Evolutionary conservation across 768 basidiomycete species (phyloP).

Genomic region (Trametes villosa): DNA sequence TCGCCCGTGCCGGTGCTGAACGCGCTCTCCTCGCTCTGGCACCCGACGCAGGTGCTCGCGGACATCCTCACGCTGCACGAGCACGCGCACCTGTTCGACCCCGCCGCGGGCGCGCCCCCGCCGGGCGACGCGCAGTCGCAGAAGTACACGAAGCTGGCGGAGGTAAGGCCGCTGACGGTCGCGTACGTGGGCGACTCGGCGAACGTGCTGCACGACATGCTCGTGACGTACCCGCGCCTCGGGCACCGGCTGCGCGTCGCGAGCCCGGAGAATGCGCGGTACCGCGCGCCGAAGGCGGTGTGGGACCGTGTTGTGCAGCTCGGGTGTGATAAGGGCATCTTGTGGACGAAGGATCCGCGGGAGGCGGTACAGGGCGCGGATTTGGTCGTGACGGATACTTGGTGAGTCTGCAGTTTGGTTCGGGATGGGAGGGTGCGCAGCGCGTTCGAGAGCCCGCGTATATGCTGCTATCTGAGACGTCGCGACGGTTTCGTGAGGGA

Average conservation of each 20-base stretch:
- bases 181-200: conserved; percentile 95
- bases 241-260: conserved; percentile 89
- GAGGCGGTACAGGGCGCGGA: conserved; percentile 91
- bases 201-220: conserved; percentile 97
- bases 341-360: conserved; percentile 76
- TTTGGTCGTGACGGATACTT: conserved; percentile 97
- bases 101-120: conserved; percentile 27
- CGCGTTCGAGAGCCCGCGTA: too few relatives aligned
- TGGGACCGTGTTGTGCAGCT: conserved; percentile 82
- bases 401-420: too few relatives aligned
- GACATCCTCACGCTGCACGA: conserved; percentile 92
- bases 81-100: conserved; percentile 58
- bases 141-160: conserved; percentile 42
- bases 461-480: too few relatives aligned
- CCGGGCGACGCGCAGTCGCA: conserved; percentile 6
- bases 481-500: too few relatives aligned
- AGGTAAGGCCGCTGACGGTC: conserved; percentile 80
- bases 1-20: conserved; percentile 95
- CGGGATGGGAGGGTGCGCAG: too few relatives aligned
- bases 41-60: conserved; percentile 94
- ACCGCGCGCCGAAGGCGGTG: conserved; percentile 72
- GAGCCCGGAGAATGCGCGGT: conserved; percentile 62
- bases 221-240: conserved; percentile 90
- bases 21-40: conserved; percentile 94
- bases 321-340: conserved; percentile 71